Base-by-base conservation (phyloP, 176 grass and related monocot genomes). In the Tuctoria greenei region DNA sequence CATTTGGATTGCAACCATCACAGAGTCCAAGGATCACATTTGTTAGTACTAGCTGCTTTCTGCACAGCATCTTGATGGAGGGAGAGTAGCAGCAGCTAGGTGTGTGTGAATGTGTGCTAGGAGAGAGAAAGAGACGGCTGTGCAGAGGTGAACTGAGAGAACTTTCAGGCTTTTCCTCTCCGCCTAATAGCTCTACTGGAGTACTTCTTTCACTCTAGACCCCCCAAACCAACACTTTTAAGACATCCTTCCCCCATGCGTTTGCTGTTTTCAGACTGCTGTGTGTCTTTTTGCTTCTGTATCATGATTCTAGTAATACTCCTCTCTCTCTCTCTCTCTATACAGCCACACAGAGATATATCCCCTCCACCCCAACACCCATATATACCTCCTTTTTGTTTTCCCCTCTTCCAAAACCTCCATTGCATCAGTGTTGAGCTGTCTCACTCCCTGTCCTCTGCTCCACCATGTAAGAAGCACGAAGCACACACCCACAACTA, bases 81-180 rank as follows among this genome's bases (percentile, higher is more conserved):
- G 18, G 31, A 31, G 31, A 31, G 31, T 31, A 31, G 31, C 31
- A 31, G 31, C 31, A 31, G 31, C 31, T 31, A 31, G 31, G 73
- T 35, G 42, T n/a, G 64, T 78, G 84, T 84, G 75, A 86, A 82
- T 72, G 81, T 71, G 83, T 78, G 82, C 56, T 62, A 83, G 55
- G 95, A 94, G 83, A 98, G 95, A 94, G 89, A 94, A 86, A 86
- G 72, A 79, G 89, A 80, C 89, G 95, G 89, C 87, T 90, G 95
- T 79, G 76, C 78, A 88, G 84, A 88, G 72, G 75, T 54, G 86
- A 87, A 90, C 91, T 92, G 84, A 85, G 79, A 97, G 89, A 84
- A 93, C 91, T 87, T 91, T 93, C 88, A 89, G 88, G 84, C 52
- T 72, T 81, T 79, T 80, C 81, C 64, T 71, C 72, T 88, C 63